Evolutionary conservation across 2,329 filamentous ascomycete genomes (phyloP).

Genomic region (Neofusicoccum ribis): DNA sequence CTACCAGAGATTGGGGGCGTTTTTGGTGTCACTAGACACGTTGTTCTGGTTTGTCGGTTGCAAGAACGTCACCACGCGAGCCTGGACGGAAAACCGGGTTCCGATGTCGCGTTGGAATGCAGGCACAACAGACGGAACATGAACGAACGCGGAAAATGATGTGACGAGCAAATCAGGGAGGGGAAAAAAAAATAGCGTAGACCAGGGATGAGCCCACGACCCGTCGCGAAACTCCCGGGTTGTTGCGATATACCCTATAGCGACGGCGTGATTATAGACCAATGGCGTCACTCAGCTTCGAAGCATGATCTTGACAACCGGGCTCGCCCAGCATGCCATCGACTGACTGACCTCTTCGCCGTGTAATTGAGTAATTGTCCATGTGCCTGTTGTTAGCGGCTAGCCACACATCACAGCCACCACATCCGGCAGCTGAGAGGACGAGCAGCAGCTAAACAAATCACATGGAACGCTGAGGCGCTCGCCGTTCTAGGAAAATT

Average conservation of each 20-base stretch:
- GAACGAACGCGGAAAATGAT: no score
- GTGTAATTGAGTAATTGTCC: background rate
- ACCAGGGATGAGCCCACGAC: no score
- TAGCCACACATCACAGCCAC: background rate
- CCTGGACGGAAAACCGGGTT: background rate
- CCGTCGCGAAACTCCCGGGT: no score
- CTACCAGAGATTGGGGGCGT: background rate
- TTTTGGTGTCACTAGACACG: background rate
- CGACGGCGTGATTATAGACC: no score
- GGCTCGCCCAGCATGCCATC: no score
- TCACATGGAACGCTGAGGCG: background rate
- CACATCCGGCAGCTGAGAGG: background rate
- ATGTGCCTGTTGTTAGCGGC: background rate
- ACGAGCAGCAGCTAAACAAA: background rate
- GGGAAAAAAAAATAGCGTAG: no score
- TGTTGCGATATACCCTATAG: no score
- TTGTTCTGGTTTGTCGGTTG: background rate
- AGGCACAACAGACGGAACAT: no score
- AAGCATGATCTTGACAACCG: no score
- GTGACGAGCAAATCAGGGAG: no score
- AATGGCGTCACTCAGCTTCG: no score
- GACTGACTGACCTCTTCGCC: background rate
- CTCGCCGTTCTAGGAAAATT: background rate
- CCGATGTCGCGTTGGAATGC: background rate
- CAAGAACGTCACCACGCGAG: background rate